Evolutionary conservation across 2,329 filamentous ascomycete species (phyloP).

Genomic region (Sclerotinia nivalis): DNA sequence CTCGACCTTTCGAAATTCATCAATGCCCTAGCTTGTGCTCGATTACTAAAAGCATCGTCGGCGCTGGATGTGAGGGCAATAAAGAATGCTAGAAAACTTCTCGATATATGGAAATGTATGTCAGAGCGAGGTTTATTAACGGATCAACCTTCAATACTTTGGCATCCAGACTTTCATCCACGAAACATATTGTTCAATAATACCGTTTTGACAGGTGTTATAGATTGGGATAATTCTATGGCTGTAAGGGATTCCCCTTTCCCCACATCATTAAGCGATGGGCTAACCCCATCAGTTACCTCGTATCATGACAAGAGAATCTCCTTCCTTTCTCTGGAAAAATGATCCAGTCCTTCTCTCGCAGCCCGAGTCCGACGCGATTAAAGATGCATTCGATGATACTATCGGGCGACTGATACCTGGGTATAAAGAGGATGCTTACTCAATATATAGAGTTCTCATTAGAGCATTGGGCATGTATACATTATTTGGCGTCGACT

Average conservation of each 20-base stretch:
- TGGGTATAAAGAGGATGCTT: background rate
- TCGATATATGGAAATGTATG: background rate
- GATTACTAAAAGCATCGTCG: accelerated
- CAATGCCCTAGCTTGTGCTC: accelerated
- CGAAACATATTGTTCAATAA: background rate
- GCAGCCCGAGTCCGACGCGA: background rate
- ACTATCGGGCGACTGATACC: background rate
- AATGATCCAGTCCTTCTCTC: background rate
- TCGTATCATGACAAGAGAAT: constrained; percentile 4
- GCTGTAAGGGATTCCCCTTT: background rate
- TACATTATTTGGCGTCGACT: background rate
- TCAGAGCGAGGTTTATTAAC: accelerated
- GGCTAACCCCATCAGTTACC: background rate
- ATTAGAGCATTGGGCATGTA: background rate
- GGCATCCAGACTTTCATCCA: constrained; percentile 8
- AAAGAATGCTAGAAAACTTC: background rate
- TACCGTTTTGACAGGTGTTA: background rate
- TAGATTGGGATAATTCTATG: background rate
- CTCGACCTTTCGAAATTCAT: background rate
- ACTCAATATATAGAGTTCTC: background rate
- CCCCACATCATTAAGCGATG: background rate
- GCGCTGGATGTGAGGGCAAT: no score
- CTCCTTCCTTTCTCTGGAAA: background rate
- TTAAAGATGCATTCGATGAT: background rate
- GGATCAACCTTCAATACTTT: background rate